Evolutionary conservation across 352 stramenopile species (phyloP).

Genomic region (Pythium aristosporum): DNA sequence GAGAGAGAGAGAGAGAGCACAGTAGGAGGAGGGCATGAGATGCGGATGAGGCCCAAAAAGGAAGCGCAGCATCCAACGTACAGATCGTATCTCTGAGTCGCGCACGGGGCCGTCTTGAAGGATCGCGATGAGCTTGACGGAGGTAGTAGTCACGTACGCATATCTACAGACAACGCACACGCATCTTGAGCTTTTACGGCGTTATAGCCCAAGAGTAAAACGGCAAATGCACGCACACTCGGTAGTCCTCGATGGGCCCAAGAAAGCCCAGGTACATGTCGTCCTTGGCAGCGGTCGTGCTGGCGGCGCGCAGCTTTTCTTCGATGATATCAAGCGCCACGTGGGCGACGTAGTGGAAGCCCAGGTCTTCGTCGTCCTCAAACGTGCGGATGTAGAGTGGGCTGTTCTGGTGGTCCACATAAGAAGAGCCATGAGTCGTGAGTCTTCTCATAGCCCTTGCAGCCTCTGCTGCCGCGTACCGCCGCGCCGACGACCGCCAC

Average conservation of each 20-base stretch:
- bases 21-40: neutral
- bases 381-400: constrained; percentile 84
- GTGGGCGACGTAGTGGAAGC: constrained; percentile 87
- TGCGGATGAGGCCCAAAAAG: neutral
- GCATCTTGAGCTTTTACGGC: neutral
- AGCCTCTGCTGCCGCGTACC: constrained; percentile 34
- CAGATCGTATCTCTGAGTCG: constrained; percentile 75
- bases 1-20: too few relatives aligned
- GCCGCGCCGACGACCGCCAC: constrained; percentile 77
- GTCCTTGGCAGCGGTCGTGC: constrained; percentile 57
- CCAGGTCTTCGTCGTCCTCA: constrained; percentile 81
- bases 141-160: constrained; percentile 86
- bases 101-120: constrained; percentile 72
- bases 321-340: constrained; percentile 85
- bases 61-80: constrained; percentile 24
- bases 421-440: neutral
- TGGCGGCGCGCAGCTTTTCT: constrained; percentile 60
- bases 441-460: neutral
- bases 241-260: constrained; percentile 83
- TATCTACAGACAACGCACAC: constrained; percentile 36
- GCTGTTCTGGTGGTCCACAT: constrained; percentile 47
- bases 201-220: neutral
- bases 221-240: constrained; percentile 40
- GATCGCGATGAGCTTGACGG: constrained; percentile 80
- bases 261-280: constrained; percentile 89